Evolutionary conservation across 129 eudicot genomes (phyloP).

Genomic region (Flaveria linearis): DNA sequence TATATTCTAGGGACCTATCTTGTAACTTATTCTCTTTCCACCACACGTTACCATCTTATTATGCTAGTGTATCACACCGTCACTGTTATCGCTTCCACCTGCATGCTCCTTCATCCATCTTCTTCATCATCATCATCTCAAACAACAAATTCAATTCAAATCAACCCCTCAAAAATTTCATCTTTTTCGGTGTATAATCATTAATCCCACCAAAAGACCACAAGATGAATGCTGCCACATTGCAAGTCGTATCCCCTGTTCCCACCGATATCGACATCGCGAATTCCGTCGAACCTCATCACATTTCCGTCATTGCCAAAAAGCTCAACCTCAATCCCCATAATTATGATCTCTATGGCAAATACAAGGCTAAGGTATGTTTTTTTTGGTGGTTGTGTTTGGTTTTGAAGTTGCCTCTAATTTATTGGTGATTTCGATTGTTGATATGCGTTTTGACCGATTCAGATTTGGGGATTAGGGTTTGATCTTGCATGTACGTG

Average conservation of each 20-base stretch:
- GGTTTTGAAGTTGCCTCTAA: constrained; percentile 1
- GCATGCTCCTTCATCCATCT: constrained; percentile 36
- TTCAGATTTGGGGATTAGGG: constrained; percentile 7
- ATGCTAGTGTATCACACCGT: constrained; percentile 8
- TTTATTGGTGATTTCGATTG: background rate
- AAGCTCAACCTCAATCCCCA: constrained; percentile 57
- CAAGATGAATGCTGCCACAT: constrained; percentile 44
- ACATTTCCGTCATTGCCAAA: constrained; percentile 74
- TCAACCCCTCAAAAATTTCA: constrained; percentile 9
- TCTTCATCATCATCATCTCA: background rate
- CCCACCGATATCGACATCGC: constrained; percentile 97
- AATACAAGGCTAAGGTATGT: constrained; percentile 90
- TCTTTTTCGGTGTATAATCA: background rate
- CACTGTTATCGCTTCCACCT: constrained; percentile 36
- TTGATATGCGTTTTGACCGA: background rate
- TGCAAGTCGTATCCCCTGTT: constrained; percentile 79
- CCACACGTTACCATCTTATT: constrained; percentile 29
- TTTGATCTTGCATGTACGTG: background rate
- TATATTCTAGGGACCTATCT: background rate
- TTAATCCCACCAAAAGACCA: background rate
- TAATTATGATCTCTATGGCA: constrained; percentile 91
- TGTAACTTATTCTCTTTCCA: background rate
- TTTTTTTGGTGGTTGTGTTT: constrained; percentile 4
- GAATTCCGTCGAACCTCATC: constrained; percentile 78
- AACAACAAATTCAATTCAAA: background rate